Conservation (phyloP, 2,329 filamentous ascomycete genomes). For the Pseudogymnoascus sp. region DNA sequence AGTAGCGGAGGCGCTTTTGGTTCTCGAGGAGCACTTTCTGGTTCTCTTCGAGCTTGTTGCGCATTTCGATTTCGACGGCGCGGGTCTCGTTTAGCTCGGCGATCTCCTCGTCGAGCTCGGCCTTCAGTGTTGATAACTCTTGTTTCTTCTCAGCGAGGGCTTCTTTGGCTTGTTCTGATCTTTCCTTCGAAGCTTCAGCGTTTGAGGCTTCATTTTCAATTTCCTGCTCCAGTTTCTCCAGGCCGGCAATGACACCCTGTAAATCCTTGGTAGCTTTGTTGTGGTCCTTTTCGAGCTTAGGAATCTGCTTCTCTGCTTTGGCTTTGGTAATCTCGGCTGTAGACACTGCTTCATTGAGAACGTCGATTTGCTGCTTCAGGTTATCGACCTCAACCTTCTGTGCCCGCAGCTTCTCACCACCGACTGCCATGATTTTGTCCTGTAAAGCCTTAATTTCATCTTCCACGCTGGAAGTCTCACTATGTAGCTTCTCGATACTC, state of each 20-base stretch:
- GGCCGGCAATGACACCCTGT: conserved; percentile 61
- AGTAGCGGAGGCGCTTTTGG: conserved; percentile 75
- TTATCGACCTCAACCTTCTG: conserved; percentile 89
- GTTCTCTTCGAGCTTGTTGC: conserved; percentile 94
- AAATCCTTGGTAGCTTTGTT: conserved; percentile 75
- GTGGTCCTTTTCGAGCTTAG: conserved; percentile 79
- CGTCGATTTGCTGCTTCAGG: conserved; percentile 77
- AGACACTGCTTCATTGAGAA: conserved; percentile 74
- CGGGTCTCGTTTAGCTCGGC: conserved; percentile 82
- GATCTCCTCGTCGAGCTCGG: conserved; percentile 79
- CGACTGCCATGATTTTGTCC: conserved; percentile 97
- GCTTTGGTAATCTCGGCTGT: conserved; percentile 79
- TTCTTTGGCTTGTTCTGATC: conserved; percentile 77
- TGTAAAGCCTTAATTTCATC: conserved; percentile 88
- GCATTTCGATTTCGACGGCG: conserved; percentile 93
- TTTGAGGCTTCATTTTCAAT: conserved; percentile 70
- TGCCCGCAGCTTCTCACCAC: conserved; percentile 82
- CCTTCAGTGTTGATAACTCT: conserved; percentile 72
- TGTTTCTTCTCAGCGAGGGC: conserved; percentile 71
- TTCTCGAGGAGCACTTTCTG: conserved; percentile 84
- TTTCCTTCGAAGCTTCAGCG: conserved; percentile 64
- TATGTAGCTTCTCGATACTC: conserved; percentile 72
- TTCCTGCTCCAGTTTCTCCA: conserved; percentile 72
- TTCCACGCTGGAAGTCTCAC: conserved; percentile 84
- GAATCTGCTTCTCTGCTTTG: conserved; percentile 88